Conservation (phyloP, 1,284 basidiomycete genomes). For the Coniophora puteana region DNA sequence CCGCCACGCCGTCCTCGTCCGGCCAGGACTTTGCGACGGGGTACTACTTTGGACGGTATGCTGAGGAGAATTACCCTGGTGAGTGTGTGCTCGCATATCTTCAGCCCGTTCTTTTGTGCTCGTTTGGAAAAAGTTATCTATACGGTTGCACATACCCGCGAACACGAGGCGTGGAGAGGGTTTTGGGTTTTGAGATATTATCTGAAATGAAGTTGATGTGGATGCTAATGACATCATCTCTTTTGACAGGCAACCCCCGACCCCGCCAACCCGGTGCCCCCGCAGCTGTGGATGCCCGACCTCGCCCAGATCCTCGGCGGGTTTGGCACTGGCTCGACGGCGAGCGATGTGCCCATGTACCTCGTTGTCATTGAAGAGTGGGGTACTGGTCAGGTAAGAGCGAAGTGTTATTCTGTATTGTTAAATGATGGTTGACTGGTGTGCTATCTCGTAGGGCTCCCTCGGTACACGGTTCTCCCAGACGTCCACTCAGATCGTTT, state of each 20-base stretch:
- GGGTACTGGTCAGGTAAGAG: conserved; percentile 31
- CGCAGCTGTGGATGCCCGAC: conserved; percentile 44
- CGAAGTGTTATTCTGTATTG: neutral
- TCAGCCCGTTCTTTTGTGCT: neutral
- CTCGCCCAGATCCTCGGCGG: conserved; percentile 40
- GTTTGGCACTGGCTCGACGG: conserved; percentile 32
- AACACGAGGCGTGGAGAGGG: too few species aligned
- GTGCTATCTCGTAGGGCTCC: neutral
- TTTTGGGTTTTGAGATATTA: too few species aligned
- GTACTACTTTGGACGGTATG: conserved; percentile 38
- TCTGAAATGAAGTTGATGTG: too few species aligned
- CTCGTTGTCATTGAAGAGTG: conserved; percentile 46
- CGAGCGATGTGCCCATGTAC: conserved; percentile 32
- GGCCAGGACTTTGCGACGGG: conserved; percentile 32
- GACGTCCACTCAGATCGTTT: neutral
- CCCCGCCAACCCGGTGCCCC: conserved; percentile 37
- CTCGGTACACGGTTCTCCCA: neutral
- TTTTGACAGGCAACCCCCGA: conserved; percentile 33
- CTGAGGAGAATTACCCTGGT: conserved; percentile 42
- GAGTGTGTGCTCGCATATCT: too few species aligned
- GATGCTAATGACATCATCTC: too few species aligned
- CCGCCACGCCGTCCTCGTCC: conserved; percentile 23
- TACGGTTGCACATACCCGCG: too few species aligned
- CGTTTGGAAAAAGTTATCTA: too few species aligned
- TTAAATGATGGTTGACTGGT: neutral